Evolutionary conservation across 2,329 filamentous ascomycete species (phyloP).

Genomic region (Zymoseptoria brevis): DNA sequence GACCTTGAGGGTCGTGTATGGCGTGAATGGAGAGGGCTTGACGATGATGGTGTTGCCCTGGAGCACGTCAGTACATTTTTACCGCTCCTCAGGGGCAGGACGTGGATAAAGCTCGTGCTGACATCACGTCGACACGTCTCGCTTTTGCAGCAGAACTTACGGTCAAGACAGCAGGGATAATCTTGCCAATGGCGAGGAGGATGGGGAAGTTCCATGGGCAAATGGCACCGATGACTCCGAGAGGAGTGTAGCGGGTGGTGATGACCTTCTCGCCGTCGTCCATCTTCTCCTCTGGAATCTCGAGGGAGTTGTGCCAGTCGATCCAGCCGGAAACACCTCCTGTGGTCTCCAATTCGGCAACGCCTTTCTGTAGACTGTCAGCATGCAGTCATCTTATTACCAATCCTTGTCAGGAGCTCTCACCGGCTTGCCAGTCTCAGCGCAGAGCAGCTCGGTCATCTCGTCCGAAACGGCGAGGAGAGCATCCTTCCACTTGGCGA

Average conservation of each 20-base stretch:
- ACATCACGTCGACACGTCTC: not conserved
- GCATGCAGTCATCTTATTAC: not conserved
- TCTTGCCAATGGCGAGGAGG: conserved; percentile 46
- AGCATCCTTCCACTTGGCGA: conserved; percentile 28
- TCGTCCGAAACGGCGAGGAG: conserved; percentile 28
- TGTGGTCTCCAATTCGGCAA: conserved; percentile 35
- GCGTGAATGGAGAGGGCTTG: conserved; percentile 45
- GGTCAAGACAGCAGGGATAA: conserved; percentile 50
- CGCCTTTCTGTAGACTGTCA: conserved; percentile 29
- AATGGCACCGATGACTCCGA: conserved; percentile 41
- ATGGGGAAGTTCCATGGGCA: conserved; percentile 48
- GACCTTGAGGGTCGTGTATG: conserved; percentile 53
- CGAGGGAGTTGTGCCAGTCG: conserved; percentile 31
- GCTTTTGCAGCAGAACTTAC: not conserved
- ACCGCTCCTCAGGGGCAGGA: not conserved
- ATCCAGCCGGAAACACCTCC: conserved; percentile 29
- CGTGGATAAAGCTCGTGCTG: not conserved
- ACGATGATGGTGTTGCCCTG: conserved; percentile 31
- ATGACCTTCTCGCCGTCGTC: conserved; percentile 42
- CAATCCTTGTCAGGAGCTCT: conserved; percentile 5
- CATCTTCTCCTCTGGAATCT: conserved; percentile 34
- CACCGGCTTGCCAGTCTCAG: conserved; percentile 35
- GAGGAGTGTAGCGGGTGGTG: conserved; percentile 39
- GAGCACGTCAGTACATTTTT: not conserved
- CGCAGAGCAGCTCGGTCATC: conserved; percentile 28